Conservation (phyloP, 1,284 basidiomycete species). For the Boletus calvinii region DNA sequence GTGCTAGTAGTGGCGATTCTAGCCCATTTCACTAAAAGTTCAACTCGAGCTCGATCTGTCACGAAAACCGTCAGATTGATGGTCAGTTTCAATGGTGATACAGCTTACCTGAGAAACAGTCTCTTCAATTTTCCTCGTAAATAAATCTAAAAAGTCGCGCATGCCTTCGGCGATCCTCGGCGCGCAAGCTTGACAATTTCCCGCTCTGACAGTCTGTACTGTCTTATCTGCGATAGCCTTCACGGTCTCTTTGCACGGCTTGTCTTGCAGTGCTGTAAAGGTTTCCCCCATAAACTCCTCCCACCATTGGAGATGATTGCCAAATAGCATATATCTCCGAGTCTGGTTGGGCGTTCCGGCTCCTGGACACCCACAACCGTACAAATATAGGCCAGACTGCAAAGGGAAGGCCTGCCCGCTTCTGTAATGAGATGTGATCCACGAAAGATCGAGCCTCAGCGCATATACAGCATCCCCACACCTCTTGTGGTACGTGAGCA, state of each 20-base stretch:
- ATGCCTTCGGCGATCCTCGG: background rate
- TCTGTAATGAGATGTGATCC: background rate
- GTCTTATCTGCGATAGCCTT: background rate
- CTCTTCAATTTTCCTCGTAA: background rate
- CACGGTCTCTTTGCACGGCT: slow-evolving; percentile 11
- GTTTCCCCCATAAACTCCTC: slow-evolving; percentile 14
- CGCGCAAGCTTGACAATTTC: background rate
- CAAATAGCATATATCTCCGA: background rate
- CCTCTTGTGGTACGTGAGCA: slow-evolving; percentile 1
- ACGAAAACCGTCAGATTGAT: background rate
- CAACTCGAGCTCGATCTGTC: slow-evolving; percentile 2
- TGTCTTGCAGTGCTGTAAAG: slow-evolving; percentile 9
- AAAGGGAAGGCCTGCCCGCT: background rate
- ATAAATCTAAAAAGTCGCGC: slow-evolving; percentile 2
- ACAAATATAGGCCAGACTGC: too few relatives aligned
- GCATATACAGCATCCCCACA: slow-evolving; percentile 1
- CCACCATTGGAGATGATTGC: slow-evolving; percentile 15
- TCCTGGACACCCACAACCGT: slow-evolving; percentile 3
- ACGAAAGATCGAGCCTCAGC: background rate
- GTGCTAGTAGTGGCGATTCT: too few relatives aligned
- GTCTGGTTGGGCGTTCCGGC: background rate
- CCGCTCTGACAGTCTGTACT: background rate
- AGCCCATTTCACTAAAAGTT: background rate
- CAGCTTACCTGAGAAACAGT: background rate
- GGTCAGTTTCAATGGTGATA: too few relatives aligned